phyloP scores from a whole-genome alignment of 2,329 filamentous ascomycete species.

The Simplicillium sp. region DNA sequence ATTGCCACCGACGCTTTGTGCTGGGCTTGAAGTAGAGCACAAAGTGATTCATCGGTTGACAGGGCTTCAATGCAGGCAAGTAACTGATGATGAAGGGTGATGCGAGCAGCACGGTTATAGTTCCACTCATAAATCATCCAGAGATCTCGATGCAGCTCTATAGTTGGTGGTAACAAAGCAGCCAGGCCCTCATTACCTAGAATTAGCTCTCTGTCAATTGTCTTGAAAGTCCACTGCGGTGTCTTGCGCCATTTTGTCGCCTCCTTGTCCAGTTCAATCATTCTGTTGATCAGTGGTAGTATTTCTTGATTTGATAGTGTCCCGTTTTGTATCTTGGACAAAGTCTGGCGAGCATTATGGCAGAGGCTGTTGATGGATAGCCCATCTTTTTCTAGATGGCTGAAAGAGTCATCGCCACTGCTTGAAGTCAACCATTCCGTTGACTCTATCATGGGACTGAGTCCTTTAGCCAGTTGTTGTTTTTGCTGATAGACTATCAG shows the following conservation, averaged over 20 bases:
- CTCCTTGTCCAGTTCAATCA: slow-evolving; percentile 19
- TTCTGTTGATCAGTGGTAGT: slow-evolving; percentile 18
- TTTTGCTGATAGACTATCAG: slow-evolving; percentile 17
- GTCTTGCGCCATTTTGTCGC: slow-evolving; percentile 18
- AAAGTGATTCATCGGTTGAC: too few species aligned
- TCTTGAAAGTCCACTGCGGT: slow-evolving; percentile 22
- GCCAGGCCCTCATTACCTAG: slow-evolving; percentile 8
- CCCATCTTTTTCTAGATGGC: slow-evolving; percentile 18
- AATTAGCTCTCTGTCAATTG: slow-evolving; percentile 5
- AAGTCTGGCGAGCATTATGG: slow-evolving; percentile 17
- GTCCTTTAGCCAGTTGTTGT: slow-evolving; percentile 21
- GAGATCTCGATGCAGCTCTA: slow-evolving; percentile 25
- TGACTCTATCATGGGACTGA: slow-evolving; percentile 17
- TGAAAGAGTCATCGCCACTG: slow-evolving; percentile 15
- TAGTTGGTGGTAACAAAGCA: slow-evolving; percentile 11
- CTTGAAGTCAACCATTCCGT: slow-evolving; percentile 18
- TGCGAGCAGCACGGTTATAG: slow-evolving; percentile 26
- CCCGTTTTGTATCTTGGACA: slow-evolving; percentile 8
- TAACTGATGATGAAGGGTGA: slow-evolving; percentile 24
- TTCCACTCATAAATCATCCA: slow-evolving; percentile 33
- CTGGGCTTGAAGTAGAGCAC: background rate
- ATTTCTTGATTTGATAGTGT: background rate
- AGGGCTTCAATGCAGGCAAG: slow-evolving; percentile 15
- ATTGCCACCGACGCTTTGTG: slow-evolving; percentile 11
- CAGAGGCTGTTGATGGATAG: slow-evolving; percentile 18